Percentiles rank a stretch among this genome's conserved stretches.
Evolutionary conservation across 2,329 filamentous ascomycete genomes (phyloP).

Genomic region (Penicillium sp.): DNA sequence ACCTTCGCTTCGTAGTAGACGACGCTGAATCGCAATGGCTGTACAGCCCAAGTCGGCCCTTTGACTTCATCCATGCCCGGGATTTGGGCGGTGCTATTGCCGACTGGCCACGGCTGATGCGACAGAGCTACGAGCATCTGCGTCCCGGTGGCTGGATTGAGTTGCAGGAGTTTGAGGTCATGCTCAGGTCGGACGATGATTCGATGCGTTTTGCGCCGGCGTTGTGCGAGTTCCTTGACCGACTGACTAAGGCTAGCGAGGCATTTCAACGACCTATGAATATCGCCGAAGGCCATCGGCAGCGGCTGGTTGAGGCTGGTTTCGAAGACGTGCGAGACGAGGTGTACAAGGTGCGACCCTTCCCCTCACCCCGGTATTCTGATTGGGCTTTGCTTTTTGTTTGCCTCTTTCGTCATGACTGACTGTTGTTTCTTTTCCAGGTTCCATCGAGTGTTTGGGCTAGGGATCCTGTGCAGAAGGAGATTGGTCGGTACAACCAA

Average conservation of each 20-base stretch:
- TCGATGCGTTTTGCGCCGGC: slow-evolving; percentile 21
- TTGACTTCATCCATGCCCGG: slow-evolving; percentile 30
- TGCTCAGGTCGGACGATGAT: slow-evolving; percentile 26
- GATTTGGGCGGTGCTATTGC: slow-evolving; percentile 27
- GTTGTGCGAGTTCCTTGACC: slow-evolving; percentile 22
- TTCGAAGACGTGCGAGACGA: slow-evolving; percentile 46
- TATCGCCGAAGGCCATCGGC: slow-evolving; percentile 31
- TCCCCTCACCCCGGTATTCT: background rate
- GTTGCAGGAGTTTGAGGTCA: slow-evolving; percentile 33
- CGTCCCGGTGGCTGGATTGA: slow-evolving; percentile 47
- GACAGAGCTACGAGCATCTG: slow-evolving; percentile 27
- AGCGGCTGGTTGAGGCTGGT: slow-evolving; percentile 44
- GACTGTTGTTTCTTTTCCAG: slow-evolving; percentile 16
- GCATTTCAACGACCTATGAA: slow-evolving; percentile 30
- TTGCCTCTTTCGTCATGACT: background rate
- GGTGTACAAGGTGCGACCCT: slow-evolving; percentile 33
- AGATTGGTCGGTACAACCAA: slow-evolving; percentile 32
- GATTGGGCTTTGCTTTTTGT: background rate
- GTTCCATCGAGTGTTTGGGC: slow-evolving; percentile 46
- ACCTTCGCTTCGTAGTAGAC: slow-evolving; percentile 29
- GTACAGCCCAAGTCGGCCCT: slow-evolving; percentile 18
- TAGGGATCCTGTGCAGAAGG: slow-evolving; percentile 39
- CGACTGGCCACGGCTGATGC: slow-evolving; percentile 22
- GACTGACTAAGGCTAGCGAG: slow-evolving; percentile 23
- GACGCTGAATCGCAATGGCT: slow-evolving; percentile 30